Conservation (phyloP, 768 basidiomycete genomes). For the Scleroderma bovista region DNA sequence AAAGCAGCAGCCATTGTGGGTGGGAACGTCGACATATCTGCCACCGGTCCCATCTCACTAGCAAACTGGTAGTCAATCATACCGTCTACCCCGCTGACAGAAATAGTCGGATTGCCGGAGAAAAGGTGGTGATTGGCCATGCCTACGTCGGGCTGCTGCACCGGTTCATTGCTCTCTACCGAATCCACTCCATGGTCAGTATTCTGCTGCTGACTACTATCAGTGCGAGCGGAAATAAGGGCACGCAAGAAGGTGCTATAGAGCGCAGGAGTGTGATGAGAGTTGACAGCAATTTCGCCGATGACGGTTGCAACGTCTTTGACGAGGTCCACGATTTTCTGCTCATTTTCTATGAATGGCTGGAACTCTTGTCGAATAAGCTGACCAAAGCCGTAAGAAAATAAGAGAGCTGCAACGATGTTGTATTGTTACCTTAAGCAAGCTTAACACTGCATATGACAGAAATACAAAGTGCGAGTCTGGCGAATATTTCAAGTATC, state of each 20-base stretch:
- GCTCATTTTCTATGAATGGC: conserved; percentile 67
- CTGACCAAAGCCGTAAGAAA: conserved; percentile 34
- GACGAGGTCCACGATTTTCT: conserved; percentile 62
- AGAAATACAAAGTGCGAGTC: conserved; percentile 90
- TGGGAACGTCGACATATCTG: conserved; percentile 79
- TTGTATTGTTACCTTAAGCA: conserved; percentile 70
- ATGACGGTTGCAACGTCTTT: conserved; percentile 79
- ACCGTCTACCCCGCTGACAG: conserved; percentile 14
- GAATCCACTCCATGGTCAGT: conserved; percentile 9
- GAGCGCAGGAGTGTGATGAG: conserved; percentile 83
- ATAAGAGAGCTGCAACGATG: background rate
- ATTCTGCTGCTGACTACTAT: conserved; percentile 22
- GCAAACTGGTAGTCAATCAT: conserved; percentile 65
- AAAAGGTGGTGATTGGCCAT: conserved; percentile 16
- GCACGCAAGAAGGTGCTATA: conserved; percentile 82
- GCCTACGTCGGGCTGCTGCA: conserved; percentile 24
- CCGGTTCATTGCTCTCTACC: conserved; percentile 12
- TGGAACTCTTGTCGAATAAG: conserved; percentile 82
- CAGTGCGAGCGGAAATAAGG: conserved; percentile 52
- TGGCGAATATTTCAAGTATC: conserved; percentile 76
- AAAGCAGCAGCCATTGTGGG: conserved; percentile 73
- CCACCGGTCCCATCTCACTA: conserved; percentile 80
- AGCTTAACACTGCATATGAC: conserved; percentile 88
- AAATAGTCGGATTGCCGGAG: conserved; percentile 10
- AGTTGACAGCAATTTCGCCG: conserved; percentile 70